These are phyloP conservation scores for Hibiscus mutabilis DNA, from an alignment of 345 rosid species.

Conservation along the genomic window DNA sequence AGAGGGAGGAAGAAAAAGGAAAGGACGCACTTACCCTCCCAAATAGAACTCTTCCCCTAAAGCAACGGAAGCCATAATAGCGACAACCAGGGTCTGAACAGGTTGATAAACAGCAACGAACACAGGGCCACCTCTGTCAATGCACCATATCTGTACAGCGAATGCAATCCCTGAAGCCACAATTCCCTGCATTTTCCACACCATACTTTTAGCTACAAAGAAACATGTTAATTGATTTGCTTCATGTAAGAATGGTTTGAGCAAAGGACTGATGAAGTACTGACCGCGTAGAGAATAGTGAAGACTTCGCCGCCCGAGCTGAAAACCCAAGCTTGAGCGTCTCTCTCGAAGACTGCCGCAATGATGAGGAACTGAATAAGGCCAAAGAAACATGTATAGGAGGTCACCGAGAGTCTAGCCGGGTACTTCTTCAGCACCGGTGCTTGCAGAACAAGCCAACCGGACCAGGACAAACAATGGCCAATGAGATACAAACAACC, in stretches of 20 bases:
- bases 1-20: neutral
- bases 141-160: slow-evolving; percentile 99
- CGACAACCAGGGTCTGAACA: slow-evolving; percentile 95
- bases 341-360: slow-evolving; percentile 69
- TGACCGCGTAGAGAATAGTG: slow-evolving; percentile 88
- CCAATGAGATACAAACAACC: slow-evolving; percentile 89
- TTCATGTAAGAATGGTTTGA: neutral
- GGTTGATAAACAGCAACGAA: slow-evolving; percentile 99
- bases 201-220: neutral
- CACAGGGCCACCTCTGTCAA: slow-evolving; percentile 98
- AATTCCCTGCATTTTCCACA: slow-evolving; percentile 57
- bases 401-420: slow-evolving; percentile 88
- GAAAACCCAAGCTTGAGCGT: slow-evolving; percentile 66
- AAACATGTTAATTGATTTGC: neutral
- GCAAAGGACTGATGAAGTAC: slow-evolving; percentile 11
- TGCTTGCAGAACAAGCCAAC: slow-evolving; percentile 91
- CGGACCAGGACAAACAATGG: slow-evolving; percentile 98
- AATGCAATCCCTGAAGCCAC: slow-evolving; percentile 98
- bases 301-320: slow-evolving; percentile 81
- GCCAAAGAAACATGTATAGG: slow-evolving; percentile 95
- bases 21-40: slow-evolving; percentile 67
- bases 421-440: slow-evolving; percentile 92
- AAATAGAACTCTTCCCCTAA: slow-evolving; percentile 86
- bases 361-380: slow-evolving; percentile 87
- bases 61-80: slow-evolving; percentile 88